A percentile compares a stretch with the other conserved stretches of the same genome.
These are phyloP conservation scores for Cladosporium sp. DNA, from an alignment of 2,329 filamentous ascomycete genomes.

Conservation along the genomic window DNA sequence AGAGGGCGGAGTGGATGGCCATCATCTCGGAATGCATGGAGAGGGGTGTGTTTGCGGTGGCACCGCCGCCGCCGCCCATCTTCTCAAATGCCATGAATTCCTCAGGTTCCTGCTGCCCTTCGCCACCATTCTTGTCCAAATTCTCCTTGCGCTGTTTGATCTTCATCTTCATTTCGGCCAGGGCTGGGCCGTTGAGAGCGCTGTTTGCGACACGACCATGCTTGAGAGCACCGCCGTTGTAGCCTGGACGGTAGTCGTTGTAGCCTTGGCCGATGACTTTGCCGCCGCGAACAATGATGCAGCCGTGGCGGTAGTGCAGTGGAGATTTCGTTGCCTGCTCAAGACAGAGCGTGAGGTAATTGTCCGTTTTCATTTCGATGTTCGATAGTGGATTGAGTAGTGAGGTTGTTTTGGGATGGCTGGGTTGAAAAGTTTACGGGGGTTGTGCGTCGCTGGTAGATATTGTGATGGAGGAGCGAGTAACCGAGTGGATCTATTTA, in stretches of 20 bases:
- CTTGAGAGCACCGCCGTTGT: slow-evolving; percentile 48
- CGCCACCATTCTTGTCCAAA: slow-evolving; percentile 30
- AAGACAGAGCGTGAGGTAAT: slow-evolving; percentile 48
- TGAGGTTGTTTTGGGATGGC: slow-evolving; percentile 1
- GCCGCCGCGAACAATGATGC: slow-evolving; percentile 48
- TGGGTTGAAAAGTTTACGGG: neutral
- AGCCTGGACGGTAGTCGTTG: slow-evolving; percentile 48
- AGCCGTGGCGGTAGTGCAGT: slow-evolving; percentile 48
- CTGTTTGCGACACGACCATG: slow-evolving; percentile 38
- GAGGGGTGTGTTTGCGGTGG: slow-evolving; percentile 40
- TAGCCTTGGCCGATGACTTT: slow-evolving; percentile 51
- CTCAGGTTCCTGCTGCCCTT: slow-evolving; percentile 24
- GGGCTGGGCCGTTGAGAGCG: slow-evolving; percentile 32
- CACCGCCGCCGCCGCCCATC: slow-evolving; percentile 30
- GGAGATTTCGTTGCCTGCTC: slow-evolving; percentile 48
- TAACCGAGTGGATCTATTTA: no score
- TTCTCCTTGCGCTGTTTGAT: slow-evolving; percentile 30
- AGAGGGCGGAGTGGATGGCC: slow-evolving; percentile 49
- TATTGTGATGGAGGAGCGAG: no score
- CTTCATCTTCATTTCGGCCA: slow-evolving; percentile 37
- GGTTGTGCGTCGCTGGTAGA: neutral
- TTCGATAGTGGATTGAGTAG: neutral
- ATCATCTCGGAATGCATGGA: slow-evolving; percentile 55
- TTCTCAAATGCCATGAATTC: slow-evolving; percentile 38
- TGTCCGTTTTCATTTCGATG: slow-evolving; percentile 42